phyloP scores from a whole-genome alignment of 352 stramenopile genomes.

The Globisporangium lucens region DNA sequence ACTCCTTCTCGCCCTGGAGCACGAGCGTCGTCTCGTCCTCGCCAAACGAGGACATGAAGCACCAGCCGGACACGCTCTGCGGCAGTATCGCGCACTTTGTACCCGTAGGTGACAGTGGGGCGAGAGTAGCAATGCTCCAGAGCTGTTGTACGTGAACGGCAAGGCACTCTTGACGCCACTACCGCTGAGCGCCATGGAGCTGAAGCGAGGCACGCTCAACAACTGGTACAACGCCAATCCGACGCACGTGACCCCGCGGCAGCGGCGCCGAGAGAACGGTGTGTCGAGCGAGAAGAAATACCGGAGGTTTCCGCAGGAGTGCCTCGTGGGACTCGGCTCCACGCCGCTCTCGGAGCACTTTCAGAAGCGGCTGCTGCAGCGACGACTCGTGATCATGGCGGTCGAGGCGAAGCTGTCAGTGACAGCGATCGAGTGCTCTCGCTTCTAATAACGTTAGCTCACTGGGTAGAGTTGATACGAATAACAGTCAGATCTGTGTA shows the following conservation, averaged over 20 bases:
- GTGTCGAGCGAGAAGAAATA: not conserved
- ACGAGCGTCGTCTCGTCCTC: conserved; percentile 40
- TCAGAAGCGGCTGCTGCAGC: conserved; percentile 28
- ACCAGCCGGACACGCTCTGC: conserved; percentile 48
- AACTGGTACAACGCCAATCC: conserved; percentile 45
- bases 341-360: conserved; percentile 38
- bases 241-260: conserved; percentile 48
- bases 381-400: conserved; percentile 37
- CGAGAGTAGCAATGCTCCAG: not conserved
- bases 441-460: not conserved
- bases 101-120: conserved; percentile 24
- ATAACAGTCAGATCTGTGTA: too few relatives aligned
- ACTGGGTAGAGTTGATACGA: not conserved
- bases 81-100: conserved; percentile 57
- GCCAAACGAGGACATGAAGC: conserved; percentile 43
- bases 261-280: conserved; percentile 22
- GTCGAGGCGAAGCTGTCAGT: not conserved
- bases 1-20: conserved; percentile 61
- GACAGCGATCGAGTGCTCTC: not conserved
- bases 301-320: conserved; percentile 32
- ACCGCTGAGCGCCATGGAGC: conserved; percentile 19
- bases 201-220: conserved; percentile 27
- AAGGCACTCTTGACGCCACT: conserved; percentile 38
- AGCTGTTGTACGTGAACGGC: conserved; percentile 16
- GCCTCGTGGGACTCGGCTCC: conserved; percentile 43